These are phyloP conservation scores for Pseudogymnoascus sp. DNA, from an alignment of 2,329 filamentous ascomycete genomes.

Conservation along the genomic window DNA sequence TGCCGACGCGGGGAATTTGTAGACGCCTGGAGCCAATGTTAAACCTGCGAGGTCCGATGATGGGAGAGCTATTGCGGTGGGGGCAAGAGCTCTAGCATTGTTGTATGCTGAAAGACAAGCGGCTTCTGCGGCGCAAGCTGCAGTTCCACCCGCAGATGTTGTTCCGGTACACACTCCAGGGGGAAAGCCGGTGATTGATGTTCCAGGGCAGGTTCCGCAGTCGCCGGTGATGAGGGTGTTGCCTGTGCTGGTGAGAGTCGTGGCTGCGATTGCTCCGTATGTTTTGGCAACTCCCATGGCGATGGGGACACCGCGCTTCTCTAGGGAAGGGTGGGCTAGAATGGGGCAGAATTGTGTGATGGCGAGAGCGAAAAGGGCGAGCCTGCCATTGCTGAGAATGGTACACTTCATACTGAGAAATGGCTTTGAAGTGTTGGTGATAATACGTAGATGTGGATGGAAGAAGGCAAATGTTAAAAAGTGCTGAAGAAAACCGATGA, in stretches of 20 bases:
- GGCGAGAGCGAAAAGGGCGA: conserved; percentile 10
- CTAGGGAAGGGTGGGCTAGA: conserved; percentile 8
- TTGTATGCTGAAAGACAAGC: conserved; percentile 16
- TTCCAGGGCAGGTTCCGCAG: conserved; percentile 15
- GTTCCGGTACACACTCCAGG: conserved; percentile 13
- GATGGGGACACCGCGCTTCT: conserved; percentile 10
- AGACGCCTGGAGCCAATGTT: conserved; percentile 13
- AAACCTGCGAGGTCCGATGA: conserved; percentile 11
- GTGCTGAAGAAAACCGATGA: background rate
- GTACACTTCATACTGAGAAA: background rate
- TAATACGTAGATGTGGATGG: background rate
- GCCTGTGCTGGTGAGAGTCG: conserved; percentile 12
- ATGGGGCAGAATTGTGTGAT: conserved; percentile 10
- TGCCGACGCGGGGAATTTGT: conserved; percentile 11
- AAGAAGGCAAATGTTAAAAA: background rate
- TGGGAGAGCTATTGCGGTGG: conserved; percentile 8
- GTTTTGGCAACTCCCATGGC: conserved; percentile 10
- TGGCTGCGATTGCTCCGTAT: conserved; percentile 13
- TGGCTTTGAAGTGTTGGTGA: background rate
- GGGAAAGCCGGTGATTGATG: conserved; percentile 13
- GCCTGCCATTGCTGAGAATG: background rate
- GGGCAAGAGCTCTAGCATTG: background rate
- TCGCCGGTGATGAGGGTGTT: conserved; percentile 12
- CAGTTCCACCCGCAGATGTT: conserved; percentile 11
- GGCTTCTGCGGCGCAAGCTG: conserved; percentile 14